Percentiles rank a stretch among this genome's conserved stretches.
phyloP scores from a whole-genome alignment of 495 filamentous ascomycete genomes.

The Corynascus novoguineensis region DNA sequence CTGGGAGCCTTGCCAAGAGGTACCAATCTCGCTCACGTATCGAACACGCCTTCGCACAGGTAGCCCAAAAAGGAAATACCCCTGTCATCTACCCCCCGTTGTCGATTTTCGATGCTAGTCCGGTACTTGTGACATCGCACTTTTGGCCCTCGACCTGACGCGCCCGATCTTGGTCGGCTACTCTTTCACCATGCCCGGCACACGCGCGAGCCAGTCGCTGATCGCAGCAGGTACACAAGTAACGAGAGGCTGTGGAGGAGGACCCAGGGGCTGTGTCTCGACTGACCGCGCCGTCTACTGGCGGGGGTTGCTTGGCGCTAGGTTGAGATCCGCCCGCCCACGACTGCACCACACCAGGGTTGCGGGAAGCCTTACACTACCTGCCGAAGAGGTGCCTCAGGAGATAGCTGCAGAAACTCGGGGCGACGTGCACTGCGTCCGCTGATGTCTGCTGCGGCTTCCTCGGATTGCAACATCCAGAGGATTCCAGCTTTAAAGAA shows the following conservation, averaged over 20 bases:
- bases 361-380: slow-evolving; percentile 5
- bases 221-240: slow-evolving; percentile 9
- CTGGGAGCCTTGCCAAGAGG: slow-evolving; percentile 16
- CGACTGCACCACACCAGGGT: slow-evolving; percentile 5
- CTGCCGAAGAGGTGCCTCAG: slow-evolving; percentile 9
- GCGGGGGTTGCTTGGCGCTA: slow-evolving; percentile 10
- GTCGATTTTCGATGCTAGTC: background rate
- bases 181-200: slow-evolving; percentile 2
- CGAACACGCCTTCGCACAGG: slow-evolving; percentile 29
- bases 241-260: slow-evolving; percentile 17
- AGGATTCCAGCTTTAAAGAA: slow-evolving; percentile 17
- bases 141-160: background rate
- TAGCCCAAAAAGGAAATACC: slow-evolving; percentile 30
- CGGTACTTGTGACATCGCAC: slow-evolving; percentile 1
- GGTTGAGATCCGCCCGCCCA: slow-evolving; percentile 8
- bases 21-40: slow-evolving; percentile 5
- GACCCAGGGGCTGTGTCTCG: slow-evolving; percentile 21
- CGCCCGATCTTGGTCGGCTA: background rate
- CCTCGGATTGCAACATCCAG: slow-evolving; percentile 4
- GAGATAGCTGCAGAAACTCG: slow-evolving; percentile 5
- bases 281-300: slow-evolving; percentile 8
- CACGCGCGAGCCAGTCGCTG: background rate
- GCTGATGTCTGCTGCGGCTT: slow-evolving; percentile 12
- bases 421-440: slow-evolving; percentile 12
- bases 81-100: slow-evolving; percentile 4